Conservation (phyloP, 2,329 filamentous ascomycete genomes). For the Aspergillus melleus region DNA sequence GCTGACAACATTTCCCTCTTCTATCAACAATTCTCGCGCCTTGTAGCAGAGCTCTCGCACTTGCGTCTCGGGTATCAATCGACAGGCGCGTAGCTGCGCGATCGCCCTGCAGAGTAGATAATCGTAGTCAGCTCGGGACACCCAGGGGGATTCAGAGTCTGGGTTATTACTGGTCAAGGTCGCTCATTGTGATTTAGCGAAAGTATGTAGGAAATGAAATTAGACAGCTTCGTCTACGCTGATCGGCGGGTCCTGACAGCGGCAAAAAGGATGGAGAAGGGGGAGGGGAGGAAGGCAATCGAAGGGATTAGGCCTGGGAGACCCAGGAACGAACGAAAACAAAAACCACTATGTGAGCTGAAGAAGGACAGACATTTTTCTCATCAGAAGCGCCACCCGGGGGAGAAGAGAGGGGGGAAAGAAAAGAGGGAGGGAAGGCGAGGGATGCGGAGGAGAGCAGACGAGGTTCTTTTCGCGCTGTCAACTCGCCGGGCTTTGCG, state of each 20-base stretch:
- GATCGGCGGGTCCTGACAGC: constrained; percentile 19
- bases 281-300: constrained; percentile 10
- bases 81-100: constrained; percentile 89
- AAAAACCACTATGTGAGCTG: constrained; percentile 20
- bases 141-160: neutral
- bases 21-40: constrained; percentile 90
- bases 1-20: constrained; percentile 95
- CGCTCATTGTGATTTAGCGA: constrained; percentile 66
- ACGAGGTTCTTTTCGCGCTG: constrained; percentile 7
- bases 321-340: constrained; percentile 11
- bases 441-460: neutral
- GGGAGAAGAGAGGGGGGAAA: constrained; percentile 6
- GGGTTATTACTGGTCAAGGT: constrained; percentile 75
- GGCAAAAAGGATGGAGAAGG: constrained; percentile 10
- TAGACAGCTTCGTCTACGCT: constrained; percentile 5
- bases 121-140: constrained; percentile 1
- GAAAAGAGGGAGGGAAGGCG: neutral
- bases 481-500: constrained; percentile 2
- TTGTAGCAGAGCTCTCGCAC: constrained; percentile 98
- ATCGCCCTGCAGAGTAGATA: constrained; percentile 67
- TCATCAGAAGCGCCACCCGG: constrained; percentile 8
- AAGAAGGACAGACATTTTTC: constrained; percentile 21
- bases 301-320: constrained; percentile 7
- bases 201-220: constrained; percentile 4
- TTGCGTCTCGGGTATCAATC: constrained; percentile 91